phyloP scores from a whole-genome alignment of 2,329 filamentous ascomycete genomes.

The Cordyceps farinosa region DNA sequence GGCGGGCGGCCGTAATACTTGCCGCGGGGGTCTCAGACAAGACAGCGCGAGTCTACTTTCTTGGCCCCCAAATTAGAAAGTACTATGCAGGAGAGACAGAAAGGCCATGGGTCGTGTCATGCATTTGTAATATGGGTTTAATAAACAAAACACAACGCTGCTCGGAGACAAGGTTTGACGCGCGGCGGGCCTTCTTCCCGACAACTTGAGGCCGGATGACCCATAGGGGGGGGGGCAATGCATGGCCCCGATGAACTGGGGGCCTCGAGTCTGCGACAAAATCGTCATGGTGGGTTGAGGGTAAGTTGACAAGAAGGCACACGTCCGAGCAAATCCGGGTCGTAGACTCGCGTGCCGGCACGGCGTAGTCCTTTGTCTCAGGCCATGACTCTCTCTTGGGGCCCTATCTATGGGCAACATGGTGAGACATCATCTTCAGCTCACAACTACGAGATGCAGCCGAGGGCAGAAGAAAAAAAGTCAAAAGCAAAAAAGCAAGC shows the following conservation, averaged over 20 bases:
- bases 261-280: slow-evolving; percentile 3
- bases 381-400: background rate
- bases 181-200: background rate
- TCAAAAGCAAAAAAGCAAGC: background rate
- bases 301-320: background rate
- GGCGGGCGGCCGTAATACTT: no score
- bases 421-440: slow-evolving; percentile 8
- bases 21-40: background rate
- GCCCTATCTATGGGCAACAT: background rate
- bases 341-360: background rate
- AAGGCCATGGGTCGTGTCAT: no score
- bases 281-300: background rate
- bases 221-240: background rate
- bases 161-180: slow-evolving; percentile 1
- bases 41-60: background rate
- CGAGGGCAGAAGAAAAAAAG: background rate
- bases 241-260: background rate
- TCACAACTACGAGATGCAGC: background rate
- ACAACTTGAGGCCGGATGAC: background rate
- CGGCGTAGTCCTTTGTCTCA: background rate
- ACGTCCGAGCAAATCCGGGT: background rate
- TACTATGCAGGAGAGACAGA: no score
- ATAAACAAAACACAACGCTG: background rate
- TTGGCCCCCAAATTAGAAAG: background rate
- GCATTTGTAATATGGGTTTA: slow-evolving; percentile 6